Evolutionary conservation across 495 filamentous ascomycete genomes (phyloP).

Genomic region (Penicillium cinerascens): DNA sequence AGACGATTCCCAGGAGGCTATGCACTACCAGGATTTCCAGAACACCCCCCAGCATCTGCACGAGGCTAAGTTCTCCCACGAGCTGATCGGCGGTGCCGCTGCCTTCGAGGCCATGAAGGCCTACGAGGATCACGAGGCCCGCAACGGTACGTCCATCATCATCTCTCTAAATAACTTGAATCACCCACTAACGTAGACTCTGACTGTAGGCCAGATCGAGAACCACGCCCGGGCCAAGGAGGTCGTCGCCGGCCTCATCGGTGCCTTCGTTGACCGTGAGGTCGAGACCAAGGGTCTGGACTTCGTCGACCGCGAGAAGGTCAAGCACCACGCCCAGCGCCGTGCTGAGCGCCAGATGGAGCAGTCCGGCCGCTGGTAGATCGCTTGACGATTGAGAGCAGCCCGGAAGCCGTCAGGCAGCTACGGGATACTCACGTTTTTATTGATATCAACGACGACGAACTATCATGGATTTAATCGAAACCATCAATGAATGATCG

Average conservation of each 20-base stretch:
- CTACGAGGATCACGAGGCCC: conserved; percentile 64
- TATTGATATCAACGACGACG: background rate
- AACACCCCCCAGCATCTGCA: conserved; percentile 43
- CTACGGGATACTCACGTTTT: background rate
- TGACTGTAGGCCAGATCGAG: conserved; percentile 54
- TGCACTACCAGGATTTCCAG: conserved; percentile 43
- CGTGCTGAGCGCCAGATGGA: conserved; percentile 40
- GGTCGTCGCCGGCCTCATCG: conserved; percentile 62
- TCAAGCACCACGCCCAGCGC: conserved; percentile 59
- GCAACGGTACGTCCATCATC: conserved; percentile 47
- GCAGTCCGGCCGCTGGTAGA: conserved; percentile 15
- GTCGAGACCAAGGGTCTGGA: conserved; percentile 71
- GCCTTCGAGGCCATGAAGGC: conserved; percentile 71
- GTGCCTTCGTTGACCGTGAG: conserved; percentile 68
- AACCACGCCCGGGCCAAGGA: conserved; percentile 70
- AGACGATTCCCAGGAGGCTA: conserved; percentile 25
- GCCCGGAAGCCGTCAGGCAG: background rate
- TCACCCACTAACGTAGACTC: background rate
- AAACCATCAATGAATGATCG: background rate
- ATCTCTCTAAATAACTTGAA: background rate
- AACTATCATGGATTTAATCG: background rate
- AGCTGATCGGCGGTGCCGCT: conserved; percentile 66
- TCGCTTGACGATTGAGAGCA: background rate
- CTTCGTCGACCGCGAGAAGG: conserved; percentile 63
- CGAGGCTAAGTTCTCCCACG: conserved; percentile 61